Conservation (phyloP, 257 asterid genomes). For the Nyctanthes arbortristis region DNA sequence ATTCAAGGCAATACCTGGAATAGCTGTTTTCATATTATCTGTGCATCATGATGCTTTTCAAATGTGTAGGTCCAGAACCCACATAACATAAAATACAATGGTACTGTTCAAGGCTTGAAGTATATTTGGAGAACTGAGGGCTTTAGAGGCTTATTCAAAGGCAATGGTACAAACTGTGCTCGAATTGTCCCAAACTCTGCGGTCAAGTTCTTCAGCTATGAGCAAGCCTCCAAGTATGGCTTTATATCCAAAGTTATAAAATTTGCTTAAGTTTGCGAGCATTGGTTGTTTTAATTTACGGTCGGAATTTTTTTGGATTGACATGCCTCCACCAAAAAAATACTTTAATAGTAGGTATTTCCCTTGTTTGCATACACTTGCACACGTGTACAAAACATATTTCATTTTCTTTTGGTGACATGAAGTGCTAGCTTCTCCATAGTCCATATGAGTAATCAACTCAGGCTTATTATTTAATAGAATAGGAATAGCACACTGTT, state of each 20-base stretch:
- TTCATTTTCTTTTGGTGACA: not conserved
- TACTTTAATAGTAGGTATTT: not conserved
- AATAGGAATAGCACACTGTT: not conserved
- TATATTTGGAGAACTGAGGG: constrained; percentile 90
- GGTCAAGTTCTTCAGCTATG: constrained; percentile 99
- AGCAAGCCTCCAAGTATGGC: constrained; percentile 96
- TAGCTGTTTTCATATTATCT: constrained; percentile 3
- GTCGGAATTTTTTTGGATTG: not conserved
- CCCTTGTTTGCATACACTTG: not conserved
- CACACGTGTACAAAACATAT: not conserved
- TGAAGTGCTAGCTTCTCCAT: too few relatives aligned
- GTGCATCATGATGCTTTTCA: constrained; percentile 17
- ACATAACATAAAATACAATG: constrained; percentile 74
- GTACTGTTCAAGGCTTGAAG: constrained; percentile 83
- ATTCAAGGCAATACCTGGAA: not conserved
- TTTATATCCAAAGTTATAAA: constrained; percentile 5
- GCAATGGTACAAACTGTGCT: constrained; percentile 92
- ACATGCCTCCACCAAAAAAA: not conserved
- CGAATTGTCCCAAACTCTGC: constrained; percentile 97
- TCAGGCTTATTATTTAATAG: not conserved
- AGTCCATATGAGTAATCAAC: too few relatives aligned
- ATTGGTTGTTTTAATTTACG: not conserved
- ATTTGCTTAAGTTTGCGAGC: constrained; percentile 4
- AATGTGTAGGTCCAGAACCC: constrained; percentile 85
- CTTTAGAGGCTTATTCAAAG: constrained; percentile 75